These are phyloP conservation scores for Keqinozyma sinolaborantium DNA, from an alignment of 1,139 yeast species.

Conservation along the genomic window DNA sequence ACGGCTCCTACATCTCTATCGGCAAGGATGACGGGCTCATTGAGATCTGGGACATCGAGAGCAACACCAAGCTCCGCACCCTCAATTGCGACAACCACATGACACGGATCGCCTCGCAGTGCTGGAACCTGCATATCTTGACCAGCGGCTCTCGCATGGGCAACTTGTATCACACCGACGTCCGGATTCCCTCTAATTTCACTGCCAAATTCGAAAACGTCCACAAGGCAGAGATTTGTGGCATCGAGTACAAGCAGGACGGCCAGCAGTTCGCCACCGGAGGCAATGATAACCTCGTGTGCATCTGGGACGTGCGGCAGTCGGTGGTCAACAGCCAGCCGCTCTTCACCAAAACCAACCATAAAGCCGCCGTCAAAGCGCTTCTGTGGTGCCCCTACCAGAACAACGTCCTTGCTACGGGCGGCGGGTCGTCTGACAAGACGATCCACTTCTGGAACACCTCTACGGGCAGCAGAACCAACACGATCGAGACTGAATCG, in stretches of 20 bases:
- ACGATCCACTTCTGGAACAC: constrained; percentile 95
- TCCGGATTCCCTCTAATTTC: constrained; percentile 79
- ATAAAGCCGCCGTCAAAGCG: constrained; percentile 95
- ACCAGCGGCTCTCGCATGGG: constrained; percentile 87
- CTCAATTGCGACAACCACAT: constrained; percentile 62
- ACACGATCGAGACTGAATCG: constrained; percentile 87
- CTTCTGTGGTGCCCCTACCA: constrained; percentile 95
- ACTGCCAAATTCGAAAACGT: constrained; percentile 47
- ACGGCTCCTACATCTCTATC: constrained; percentile 81
- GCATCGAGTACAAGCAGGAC: constrained; percentile 80
- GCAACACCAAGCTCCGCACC: constrained; percentile 69
- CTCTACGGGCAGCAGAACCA: constrained; percentile 81
- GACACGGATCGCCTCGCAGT: constrained; percentile 75
- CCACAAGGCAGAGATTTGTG: constrained; percentile 91
- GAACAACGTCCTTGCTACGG: constrained; percentile 79
- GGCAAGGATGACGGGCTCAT: constrained; percentile 83
- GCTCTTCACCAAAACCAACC: constrained; percentile 71
- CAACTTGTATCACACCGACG: constrained; percentile 84
- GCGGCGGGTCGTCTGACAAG: constrained; percentile 93
- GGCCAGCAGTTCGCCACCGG: constrained; percentile 89
- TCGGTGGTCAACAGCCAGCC: constrained; percentile 44
- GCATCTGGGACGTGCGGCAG: constrained; percentile 93
- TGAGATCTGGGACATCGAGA: constrained; percentile 93
- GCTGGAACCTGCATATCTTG: constrained; percentile 81
- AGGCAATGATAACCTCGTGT: constrained; percentile 90